phyloP scores from a whole-genome alignment of 202 grass and related monocot genomes.

The Tripidium arundinaceum region DNA sequence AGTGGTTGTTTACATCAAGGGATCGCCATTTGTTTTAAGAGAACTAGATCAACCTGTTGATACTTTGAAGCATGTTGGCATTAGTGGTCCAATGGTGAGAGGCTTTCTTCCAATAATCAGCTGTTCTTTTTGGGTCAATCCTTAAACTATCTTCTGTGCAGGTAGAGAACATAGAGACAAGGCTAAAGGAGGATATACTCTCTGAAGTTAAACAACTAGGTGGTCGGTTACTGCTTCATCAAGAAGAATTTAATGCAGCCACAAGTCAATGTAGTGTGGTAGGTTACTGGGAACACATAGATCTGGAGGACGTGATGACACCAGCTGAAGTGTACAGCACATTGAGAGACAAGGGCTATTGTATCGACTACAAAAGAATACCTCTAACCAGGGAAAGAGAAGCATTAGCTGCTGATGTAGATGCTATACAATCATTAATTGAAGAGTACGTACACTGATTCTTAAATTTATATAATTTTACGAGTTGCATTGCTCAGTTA shows the following conservation, averaged over 20 bases:
- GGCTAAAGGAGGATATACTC: constrained; percentile 97
- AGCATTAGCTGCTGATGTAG: constrained; percentile 90
- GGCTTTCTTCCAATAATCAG: constrained; percentile 17
- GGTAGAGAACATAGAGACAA: constrained; percentile 86
- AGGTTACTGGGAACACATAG: constrained; percentile 95
- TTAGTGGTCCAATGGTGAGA: constrained; percentile 90
- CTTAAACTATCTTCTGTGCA: constrained; percentile 44
- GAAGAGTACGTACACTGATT: constrained; percentile 53
- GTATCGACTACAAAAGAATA: constrained; percentile 83
- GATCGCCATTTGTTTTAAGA: constrained; percentile 97
- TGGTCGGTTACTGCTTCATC: constrained; percentile 83
- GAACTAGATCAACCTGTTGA: constrained; percentile 95
- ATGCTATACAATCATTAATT: constrained; percentile 82
- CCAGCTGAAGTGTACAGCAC: constrained; percentile 73
- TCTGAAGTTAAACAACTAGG: constrained; percentile 66
- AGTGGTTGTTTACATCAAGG: constrained; percentile 96
- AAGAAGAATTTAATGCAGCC: constrained; percentile 59
- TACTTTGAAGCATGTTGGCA: constrained; percentile 99
- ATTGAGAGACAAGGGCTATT: constrained; percentile 65
- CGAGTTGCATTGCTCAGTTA: constrained; percentile 1
- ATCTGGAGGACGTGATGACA: constrained; percentile 65
- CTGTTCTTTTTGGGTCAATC: constrained; percentile 5
- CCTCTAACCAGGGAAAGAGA: constrained; percentile 94
- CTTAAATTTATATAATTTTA: constrained; percentile 11
- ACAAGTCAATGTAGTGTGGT: constrained; percentile 62